A percentile compares a stretch with the other conserved stretches of the same genome.
These are phyloP conservation scores for Verbascum thapsus DNA, from an alignment of 257 asterid genomes.

Conservation along the genomic window DNA sequence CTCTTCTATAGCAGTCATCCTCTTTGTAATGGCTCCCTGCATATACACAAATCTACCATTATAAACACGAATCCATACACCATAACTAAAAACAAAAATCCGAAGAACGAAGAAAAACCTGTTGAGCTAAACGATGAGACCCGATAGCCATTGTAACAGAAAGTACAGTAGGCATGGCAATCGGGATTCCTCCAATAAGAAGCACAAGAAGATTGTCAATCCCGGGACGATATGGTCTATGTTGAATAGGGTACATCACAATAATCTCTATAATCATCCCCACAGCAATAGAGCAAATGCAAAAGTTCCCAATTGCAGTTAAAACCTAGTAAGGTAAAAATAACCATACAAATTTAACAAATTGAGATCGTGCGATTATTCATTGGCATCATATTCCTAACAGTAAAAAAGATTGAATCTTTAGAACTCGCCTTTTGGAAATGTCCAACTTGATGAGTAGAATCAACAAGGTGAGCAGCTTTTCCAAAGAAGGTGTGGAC, in stretches of 20 bases:
- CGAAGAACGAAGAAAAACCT: slow-evolving; percentile 48
- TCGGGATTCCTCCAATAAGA: slow-evolving; percentile 96
- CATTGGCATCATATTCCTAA: too few relatives aligned
- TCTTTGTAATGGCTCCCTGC: slow-evolving; percentile 97
- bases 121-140: slow-evolving; percentile 96
- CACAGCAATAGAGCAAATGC: slow-evolving; percentile 94
- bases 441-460: slow-evolving; percentile 94
- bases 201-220: slow-evolving; percentile 97
- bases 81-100: slow-evolving; percentile 8
- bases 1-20: slow-evolving; percentile 99
- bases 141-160: slow-evolving; percentile 99
- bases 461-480: slow-evolving; percentile 97
- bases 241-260: slow-evolving; percentile 96
- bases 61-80: slow-evolving; percentile 16
- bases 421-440: slow-evolving; percentile 86
- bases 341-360: slow-evolving; percentile 6
- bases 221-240: slow-evolving; percentile 87
- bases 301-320: slow-evolving; percentile 96
- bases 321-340: slow-evolving; percentile 74
- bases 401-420: slow-evolving; percentile 12
- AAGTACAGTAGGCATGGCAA: slow-evolving; percentile 98
- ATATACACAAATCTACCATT: slow-evolving; percentile 3
- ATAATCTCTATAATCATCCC: slow-evolving; percentile 93
- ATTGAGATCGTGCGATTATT: too few relatives aligned
- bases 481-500: slow-evolving; percentile 97